Conservation (phyloP, 345 rosid genomes). For the Acer yangbiense region DNA sequence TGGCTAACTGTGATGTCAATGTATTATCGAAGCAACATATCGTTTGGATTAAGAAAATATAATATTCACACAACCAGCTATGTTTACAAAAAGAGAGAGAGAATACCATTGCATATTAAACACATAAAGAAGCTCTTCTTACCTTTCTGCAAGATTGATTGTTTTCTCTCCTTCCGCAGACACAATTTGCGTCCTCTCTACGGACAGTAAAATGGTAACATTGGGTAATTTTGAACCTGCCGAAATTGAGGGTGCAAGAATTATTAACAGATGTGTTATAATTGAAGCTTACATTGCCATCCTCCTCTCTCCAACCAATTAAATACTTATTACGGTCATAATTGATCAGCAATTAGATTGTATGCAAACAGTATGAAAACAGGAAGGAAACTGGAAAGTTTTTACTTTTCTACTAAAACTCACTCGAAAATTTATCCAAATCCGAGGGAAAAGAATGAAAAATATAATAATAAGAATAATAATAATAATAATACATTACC, state of each 20-base stretch:
- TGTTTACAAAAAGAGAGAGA: not conserved
- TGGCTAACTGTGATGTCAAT: not conserved
- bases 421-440: not conserved
- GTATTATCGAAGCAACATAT: not conserved
- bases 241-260: not conserved
- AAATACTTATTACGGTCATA: not conserved
- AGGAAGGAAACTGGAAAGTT: not conserved
- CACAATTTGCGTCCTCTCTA: slow-evolving; percentile 47
- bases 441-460: not conserved
- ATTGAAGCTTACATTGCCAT: not conserved
- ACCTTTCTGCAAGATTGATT: slow-evolving; percentile 77
- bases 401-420: not conserved
- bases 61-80: not conserved
- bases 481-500: slow-evolving; percentile 42
- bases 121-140: slow-evolving; percentile 18
- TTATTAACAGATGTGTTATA: slow-evolving; percentile 12
- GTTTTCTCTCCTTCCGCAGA: slow-evolving; percentile 58
- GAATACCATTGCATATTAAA: slow-evolving; percentile 1
- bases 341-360: not conserved
- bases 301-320: not conserved
- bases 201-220: slow-evolving; percentile 64
- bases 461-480: not conserved
- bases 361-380: not conserved
- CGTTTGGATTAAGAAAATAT: not conserved
- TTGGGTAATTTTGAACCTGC: slow-evolving; percentile 83